Conservation (phyloP, 2,329 filamentous ascomycete species). For the Xylariaceae sp. region DNA sequence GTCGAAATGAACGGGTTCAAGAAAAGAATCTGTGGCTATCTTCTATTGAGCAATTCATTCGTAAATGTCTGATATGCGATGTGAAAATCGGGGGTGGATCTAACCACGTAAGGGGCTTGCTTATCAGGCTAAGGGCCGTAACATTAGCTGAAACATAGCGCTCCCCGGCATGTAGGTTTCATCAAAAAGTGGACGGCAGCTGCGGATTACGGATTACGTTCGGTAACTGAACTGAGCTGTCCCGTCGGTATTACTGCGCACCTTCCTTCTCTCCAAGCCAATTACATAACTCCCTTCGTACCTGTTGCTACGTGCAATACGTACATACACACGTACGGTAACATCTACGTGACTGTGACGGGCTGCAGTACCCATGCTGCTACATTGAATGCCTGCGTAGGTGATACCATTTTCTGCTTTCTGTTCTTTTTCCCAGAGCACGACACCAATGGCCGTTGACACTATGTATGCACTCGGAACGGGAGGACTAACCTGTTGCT, state of each 20-base stretch:
- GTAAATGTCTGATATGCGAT: background rate
- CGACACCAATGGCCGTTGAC: background rate
- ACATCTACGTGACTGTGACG: background rate
- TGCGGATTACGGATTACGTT: too few relatives aligned
- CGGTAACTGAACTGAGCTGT: too few relatives aligned
- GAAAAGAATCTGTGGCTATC: too few relatives aligned
- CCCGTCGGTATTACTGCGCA: too few relatives aligned
- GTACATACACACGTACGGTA: background rate
- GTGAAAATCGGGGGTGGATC: background rate
- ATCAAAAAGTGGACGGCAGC: background rate
- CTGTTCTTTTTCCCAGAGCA: background rate
- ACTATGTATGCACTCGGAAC: background rate
- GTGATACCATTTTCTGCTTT: background rate
- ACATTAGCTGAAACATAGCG: constrained; percentile 19
- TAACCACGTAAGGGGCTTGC: background rate
- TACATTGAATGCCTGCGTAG: too few relatives aligned
- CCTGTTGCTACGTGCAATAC: background rate
- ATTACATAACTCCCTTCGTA: background rate
- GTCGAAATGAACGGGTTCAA: too few relatives aligned
- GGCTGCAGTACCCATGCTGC: background rate
- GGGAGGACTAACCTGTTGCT: background rate
- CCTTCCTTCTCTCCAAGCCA: background rate
- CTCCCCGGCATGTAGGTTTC: background rate
- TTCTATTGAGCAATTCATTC: background rate
- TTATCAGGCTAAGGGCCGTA: background rate